These are phyloP conservation scores for Didymella sp. DNA, from an alignment of 2,329 filamentous ascomycete species.

Conservation along the genomic window DNA sequence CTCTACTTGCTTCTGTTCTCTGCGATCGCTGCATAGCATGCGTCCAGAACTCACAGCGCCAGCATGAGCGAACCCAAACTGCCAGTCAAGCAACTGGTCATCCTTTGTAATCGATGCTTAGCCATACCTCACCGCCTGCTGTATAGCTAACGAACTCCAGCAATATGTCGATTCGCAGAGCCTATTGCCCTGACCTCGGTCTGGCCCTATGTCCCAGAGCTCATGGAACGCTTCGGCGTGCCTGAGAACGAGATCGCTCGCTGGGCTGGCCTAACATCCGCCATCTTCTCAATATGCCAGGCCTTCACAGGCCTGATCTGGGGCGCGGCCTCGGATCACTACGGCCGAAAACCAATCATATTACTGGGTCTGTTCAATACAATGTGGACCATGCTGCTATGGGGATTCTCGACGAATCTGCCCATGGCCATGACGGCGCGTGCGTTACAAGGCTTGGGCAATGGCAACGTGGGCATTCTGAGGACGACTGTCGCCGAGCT, in stretches of 20 bases:
- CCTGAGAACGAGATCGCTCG: slow-evolving; percentile 51
- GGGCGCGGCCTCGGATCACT: slow-evolving; percentile 80
- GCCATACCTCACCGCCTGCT: neutral
- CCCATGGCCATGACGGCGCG: slow-evolving; percentile 80
- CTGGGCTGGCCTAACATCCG: slow-evolving; percentile 88
- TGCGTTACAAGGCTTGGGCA: slow-evolving; percentile 80
- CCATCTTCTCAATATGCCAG: slow-evolving; percentile 79
- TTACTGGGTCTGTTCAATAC: slow-evolving; percentile 76
- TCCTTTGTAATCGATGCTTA: slow-evolving; percentile 41
- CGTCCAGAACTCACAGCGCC: slow-evolving; percentile 14
- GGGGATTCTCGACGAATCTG: slow-evolving; percentile 82
- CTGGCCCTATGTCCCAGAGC: slow-evolving; percentile 84
- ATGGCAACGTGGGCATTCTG: slow-evolving; percentile 86
- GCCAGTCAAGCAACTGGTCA: slow-evolving; percentile 50
- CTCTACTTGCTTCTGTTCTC: neutral
- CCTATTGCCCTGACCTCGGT: slow-evolving; percentile 93
- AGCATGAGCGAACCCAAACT: slow-evolving; percentile 49
- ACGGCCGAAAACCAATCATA: slow-evolving; percentile 85
- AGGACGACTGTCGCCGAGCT: slow-evolving; percentile 92
- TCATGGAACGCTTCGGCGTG: slow-evolving; percentile 51
- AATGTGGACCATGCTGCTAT: slow-evolving; percentile 80
- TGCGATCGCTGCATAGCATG: slow-evolving; percentile 17
- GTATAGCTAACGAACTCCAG: slow-evolving; percentile 55
- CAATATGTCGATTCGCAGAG: slow-evolving; percentile 90
- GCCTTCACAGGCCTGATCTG: slow-evolving; percentile 86